Conservation (phyloP, 306 rosid genomes). For the Sicyos baderoa region DNA sequence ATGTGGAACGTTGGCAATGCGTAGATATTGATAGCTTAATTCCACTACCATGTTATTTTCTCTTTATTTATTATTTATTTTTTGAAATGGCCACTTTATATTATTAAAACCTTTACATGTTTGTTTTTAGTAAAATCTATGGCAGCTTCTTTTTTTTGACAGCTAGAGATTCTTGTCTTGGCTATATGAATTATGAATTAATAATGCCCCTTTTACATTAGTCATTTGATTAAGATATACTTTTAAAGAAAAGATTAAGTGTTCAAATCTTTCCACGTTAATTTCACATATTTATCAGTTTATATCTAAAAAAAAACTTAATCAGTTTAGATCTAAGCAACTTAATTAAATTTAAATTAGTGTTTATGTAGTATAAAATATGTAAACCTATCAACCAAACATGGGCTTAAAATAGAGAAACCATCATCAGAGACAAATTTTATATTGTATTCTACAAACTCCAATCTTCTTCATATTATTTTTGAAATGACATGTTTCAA, state of each 20-base stretch:
- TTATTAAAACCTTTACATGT: conserved; percentile 10
- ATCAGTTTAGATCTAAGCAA: no score
- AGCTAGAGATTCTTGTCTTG: conserved; percentile 8
- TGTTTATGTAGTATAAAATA: not conserved
- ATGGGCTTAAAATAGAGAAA: not conserved
- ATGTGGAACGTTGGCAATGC: conserved; percentile 10
- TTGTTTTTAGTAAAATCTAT: conserved; percentile 6
- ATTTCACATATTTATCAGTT: not conserved
- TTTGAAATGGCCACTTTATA: conserved; percentile 3
- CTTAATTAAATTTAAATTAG: no score
- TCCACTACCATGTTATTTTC: not conserved
- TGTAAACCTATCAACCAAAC: not conserved
- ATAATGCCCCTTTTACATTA: no score
- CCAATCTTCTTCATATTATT: not conserved
- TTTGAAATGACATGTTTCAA: not conserved
- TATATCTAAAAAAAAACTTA: no score
- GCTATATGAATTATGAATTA: not conserved
- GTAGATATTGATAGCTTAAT: not conserved
- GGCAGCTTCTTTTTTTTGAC: not conserved
- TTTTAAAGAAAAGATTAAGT: no score
- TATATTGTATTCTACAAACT: not conserved
- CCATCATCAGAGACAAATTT: not conserved
- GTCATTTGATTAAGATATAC: no score
- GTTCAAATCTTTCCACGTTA: no score
- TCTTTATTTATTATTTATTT: not conserved